Evolutionary conservation across 2,329 filamentous ascomycete genomes (phyloP).

Genomic region (Nemania serpens): DNA sequence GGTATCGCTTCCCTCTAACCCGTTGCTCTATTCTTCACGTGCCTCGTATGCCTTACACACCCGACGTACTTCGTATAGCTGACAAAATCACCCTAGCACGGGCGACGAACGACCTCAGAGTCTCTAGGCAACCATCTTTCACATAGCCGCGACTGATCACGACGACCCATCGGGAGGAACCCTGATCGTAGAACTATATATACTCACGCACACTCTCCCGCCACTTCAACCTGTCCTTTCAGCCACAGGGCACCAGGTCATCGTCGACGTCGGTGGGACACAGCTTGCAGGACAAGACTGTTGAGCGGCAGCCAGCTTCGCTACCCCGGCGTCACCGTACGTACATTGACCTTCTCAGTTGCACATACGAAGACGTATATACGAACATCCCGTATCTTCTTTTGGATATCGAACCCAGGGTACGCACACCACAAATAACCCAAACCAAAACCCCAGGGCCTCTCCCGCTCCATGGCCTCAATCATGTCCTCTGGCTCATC

Average conservation of each 20-base stretch:
- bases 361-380: constrained; percentile 18
- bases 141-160: constrained; percentile 17
- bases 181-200: constrained; percentile 7
- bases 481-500: constrained; percentile 63
- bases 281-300: constrained; percentile 43
- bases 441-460: constrained; percentile 35
- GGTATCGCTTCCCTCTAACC: constrained; percentile 1
- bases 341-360: constrained; percentile 11
- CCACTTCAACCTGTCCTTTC: constrained; percentile 7
- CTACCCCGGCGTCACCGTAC: constrained; percentile 22
- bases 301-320: constrained; percentile 31
- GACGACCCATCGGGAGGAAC: background rate
- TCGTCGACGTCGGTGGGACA: constrained; percentile 31
- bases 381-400: constrained; percentile 13
- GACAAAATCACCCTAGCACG: too few species aligned
- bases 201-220: constrained; percentile 13
- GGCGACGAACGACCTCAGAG: background rate
- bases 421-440: constrained; percentile 36
- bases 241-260: constrained; percentile 5
- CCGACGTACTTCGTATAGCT: too few species aligned
- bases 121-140: constrained; percentile 1
- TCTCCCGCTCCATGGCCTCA: constrained; percentile 52
- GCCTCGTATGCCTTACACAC: background rate
- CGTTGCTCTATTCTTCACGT: background rate
- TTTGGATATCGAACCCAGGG: constrained; percentile 33